Conservation (phyloP, 345 rosid species). For the Pelargonium nanum region DNA sequence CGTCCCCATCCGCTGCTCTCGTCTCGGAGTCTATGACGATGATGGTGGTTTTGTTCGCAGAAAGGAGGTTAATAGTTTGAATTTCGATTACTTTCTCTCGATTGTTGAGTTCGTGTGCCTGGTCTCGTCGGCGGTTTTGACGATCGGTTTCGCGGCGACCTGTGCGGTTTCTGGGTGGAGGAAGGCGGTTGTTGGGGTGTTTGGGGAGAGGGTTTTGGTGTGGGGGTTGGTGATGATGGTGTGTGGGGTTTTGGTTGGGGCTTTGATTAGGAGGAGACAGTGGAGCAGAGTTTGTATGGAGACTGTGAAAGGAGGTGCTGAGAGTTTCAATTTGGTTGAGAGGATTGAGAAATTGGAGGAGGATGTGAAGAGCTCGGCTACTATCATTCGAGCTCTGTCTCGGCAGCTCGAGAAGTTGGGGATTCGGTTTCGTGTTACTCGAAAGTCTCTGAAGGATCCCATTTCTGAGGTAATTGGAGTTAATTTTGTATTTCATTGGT, state of each 20-base stretch:
- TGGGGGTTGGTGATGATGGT: constrained; percentile 45
- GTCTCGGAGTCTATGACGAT: not conserved
- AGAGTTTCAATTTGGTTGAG: constrained; percentile 42
- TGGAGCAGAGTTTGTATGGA: constrained; percentile 53
- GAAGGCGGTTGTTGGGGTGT: constrained; percentile 23
- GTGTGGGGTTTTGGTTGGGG: constrained; percentile 47
- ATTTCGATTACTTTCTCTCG: constrained; percentile 37
- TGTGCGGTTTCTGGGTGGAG: constrained; percentile 22
- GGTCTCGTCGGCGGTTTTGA: constrained; percentile 43
- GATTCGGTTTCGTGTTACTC: constrained; percentile 67
- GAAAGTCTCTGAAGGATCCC: constrained; percentile 66
- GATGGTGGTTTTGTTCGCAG: not conserved
- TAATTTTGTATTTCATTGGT: not conserved
- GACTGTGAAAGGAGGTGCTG: constrained; percentile 18
- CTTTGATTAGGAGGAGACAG: constrained; percentile 64
- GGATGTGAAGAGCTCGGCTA: constrained; percentile 52
- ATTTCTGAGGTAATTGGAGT: constrained; percentile 51
- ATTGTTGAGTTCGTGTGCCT: constrained; percentile 48
- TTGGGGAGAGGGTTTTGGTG: constrained; percentile 47
- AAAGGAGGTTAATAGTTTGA: constrained; percentile 16
- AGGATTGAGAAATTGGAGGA: constrained; percentile 82
- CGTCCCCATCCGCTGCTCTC: not conserved
- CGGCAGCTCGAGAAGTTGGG: constrained; percentile 91
- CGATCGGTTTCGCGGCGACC: constrained; percentile 39
- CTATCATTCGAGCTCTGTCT: constrained; percentile 58